These are phyloP conservation scores for Penicillium roqueforti DNA, from an alignment of 495 filamentous ascomycete species.

Conservation along the genomic window DNA sequence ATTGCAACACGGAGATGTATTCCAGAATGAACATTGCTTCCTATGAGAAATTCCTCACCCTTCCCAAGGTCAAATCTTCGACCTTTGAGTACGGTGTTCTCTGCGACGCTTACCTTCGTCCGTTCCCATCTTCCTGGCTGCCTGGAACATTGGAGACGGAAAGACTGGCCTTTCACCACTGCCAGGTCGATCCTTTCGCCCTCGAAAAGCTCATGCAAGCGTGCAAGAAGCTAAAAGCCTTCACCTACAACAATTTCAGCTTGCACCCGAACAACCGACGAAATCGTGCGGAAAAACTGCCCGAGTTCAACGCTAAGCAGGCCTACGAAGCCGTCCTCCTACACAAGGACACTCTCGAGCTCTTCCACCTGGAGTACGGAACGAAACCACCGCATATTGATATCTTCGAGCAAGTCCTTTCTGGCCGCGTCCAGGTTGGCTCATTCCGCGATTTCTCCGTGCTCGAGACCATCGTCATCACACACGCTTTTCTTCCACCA, in stretches of 20 bases:
- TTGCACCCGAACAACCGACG: background rate
- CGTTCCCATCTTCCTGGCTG: slow-evolving; percentile 16
- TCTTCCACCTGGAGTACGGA: slow-evolving; percentile 14
- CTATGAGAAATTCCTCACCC: slow-evolving; percentile 14
- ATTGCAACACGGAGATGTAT: too few species aligned
- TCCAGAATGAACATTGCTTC: slow-evolving; percentile 5
- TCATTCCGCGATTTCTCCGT: slow-evolving; percentile 22
- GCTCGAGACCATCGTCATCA: slow-evolving; percentile 17
- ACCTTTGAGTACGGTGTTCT: slow-evolving; percentile 20
- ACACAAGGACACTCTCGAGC: slow-evolving; percentile 23
- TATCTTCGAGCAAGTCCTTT: slow-evolving; percentile 2
- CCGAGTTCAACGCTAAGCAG: slow-evolving; percentile 19
- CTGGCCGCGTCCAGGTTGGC: slow-evolving; percentile 12
- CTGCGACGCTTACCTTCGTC: background rate
- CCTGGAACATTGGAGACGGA: slow-evolving; percentile 11
- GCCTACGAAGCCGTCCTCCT: slow-evolving; percentile 15
- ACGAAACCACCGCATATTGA: background rate
- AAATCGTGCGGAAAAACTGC: background rate
- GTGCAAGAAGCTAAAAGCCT: slow-evolving; percentile 20
- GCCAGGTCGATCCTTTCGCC: slow-evolving; percentile 12
- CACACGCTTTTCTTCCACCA: slow-evolving; percentile 19
- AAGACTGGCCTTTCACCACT: slow-evolving; percentile 9
- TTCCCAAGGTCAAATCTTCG: slow-evolving; percentile 7
- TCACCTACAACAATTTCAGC: slow-evolving; percentile 16
- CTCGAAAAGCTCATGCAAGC: slow-evolving; percentile 16